These are phyloP conservation scores for Curvularia spicifera DNA, from an alignment of 2,329 filamentous ascomycete genomes.

Conservation along the genomic window DNA sequence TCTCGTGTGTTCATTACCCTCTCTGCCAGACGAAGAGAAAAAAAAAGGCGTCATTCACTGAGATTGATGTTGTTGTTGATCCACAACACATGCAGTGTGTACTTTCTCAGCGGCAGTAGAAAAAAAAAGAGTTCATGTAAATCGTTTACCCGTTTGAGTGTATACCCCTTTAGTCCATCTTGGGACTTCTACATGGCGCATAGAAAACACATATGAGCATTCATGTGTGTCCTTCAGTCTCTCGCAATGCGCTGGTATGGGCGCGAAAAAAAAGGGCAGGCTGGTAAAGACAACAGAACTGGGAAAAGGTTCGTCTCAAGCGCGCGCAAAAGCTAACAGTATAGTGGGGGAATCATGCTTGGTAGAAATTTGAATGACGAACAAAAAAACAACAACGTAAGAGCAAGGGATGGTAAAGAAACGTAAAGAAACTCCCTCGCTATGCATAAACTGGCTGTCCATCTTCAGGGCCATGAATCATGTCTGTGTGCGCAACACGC, in stretches of 20 bases:
- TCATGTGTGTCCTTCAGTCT: slow-evolving; percentile 11
- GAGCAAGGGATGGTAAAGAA: not conserved
- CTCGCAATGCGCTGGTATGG: slow-evolving; percentile 7
- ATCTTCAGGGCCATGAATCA: slow-evolving; percentile 11
- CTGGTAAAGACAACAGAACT: not conserved
- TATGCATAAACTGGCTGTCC: slow-evolving; percentile 17
- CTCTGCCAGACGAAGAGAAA: too few relatives aligned
- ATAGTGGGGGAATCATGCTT: slow-evolving; percentile 18
- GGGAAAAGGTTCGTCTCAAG: not conserved
- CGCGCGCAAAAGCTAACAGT: slow-evolving; percentile 10
- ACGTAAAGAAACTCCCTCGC: slow-evolving; percentile 18
- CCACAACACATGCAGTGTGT: not conserved
- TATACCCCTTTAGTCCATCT: not conserved
- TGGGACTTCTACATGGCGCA: too few relatives aligned
- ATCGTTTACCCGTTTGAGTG: slow-evolving; percentile 1
- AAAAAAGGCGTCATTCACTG: not conserved
- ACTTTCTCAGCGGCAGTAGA: not conserved
- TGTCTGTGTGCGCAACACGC: slow-evolving; percentile 14
- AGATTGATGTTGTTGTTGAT: not conserved
- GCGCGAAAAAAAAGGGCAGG: not conserved
- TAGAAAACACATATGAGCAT: slow-evolving; percentile 3
- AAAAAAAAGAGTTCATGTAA: not conserved
- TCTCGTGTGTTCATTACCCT: slow-evolving; percentile 1
- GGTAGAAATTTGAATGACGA: slow-evolving; percentile 4
- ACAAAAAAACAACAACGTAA: not conserved